These are phyloP conservation scores for Tolypocladium nubicola DNA, from an alignment of 2,329 filamentous ascomycete genomes.

Conservation along the genomic window DNA sequence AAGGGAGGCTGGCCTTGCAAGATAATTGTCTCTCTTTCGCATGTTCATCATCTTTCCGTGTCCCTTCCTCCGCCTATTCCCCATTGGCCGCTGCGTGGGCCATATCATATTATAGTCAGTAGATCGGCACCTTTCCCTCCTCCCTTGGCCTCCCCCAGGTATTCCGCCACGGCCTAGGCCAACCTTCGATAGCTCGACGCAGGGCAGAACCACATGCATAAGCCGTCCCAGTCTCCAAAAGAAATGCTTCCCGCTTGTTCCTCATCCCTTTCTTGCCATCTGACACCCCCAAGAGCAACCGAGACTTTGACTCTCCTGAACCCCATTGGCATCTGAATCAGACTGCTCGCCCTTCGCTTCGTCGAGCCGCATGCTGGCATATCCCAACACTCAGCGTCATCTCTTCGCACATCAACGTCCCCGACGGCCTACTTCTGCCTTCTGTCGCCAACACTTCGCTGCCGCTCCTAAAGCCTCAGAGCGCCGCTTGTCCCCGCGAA, in stretches of 20 bases:
- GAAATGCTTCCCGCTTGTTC: constrained; percentile 20
- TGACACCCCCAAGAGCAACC: constrained; percentile 12
- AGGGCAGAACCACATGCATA: constrained; percentile 21
- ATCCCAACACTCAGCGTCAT: constrained; percentile 8
- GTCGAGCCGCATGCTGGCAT: background rate
- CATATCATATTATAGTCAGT: background rate
- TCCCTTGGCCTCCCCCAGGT: constrained; percentile 4
- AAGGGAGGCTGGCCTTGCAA: constrained; percentile 7
- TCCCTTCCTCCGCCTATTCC: background rate
- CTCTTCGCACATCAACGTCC: constrained; percentile 6
- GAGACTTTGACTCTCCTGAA: constrained; percentile 18
- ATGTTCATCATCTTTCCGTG: background rate
- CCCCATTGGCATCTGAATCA: constrained; percentile 13
- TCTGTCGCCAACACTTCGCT: background rate
- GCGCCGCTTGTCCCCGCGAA: background rate
- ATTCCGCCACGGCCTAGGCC: constrained; percentile 4
- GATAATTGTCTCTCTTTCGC: constrained; percentile 1
- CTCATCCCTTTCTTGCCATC: constrained; percentile 13
- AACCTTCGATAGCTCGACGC: constrained; percentile 11
- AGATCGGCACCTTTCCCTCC: background rate
- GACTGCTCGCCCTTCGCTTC: constrained; percentile 8
- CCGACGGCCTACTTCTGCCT: constrained; percentile 2
- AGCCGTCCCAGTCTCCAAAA: constrained; percentile 18
- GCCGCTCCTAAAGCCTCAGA: background rate
- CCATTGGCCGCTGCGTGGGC: constrained; percentile 1